Base-by-base conservation (phyloP, 164 flowering plant genomes). In the Stephania cephalantha region DNA sequence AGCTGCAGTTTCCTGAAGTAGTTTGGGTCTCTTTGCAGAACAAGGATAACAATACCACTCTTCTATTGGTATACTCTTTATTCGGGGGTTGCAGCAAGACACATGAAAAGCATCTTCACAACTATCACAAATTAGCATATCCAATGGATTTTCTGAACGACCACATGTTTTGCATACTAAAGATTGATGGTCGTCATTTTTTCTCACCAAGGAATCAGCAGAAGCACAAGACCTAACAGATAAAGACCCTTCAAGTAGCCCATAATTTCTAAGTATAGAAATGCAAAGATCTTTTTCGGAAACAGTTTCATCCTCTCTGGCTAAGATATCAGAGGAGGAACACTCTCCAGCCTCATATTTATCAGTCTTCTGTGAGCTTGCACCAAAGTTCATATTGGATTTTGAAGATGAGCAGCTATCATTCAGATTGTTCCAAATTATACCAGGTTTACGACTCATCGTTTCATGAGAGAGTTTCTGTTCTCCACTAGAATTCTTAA, bases 81-180 rank as follows among this genome's bases (percentile, higher is more conserved):
- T 52, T 18, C 81, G 84, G 2, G 90, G 90, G 45, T 79, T 85
- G 82, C 84, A 88, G 79, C 98, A 92, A 74, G 86, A 74, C 20
- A 88, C 29, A 82, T 94, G 98, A 83, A 83, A 92, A 68, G 92
- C 87, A 35, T 85, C 91, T 75, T 92, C 94, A 85, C 98, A 94
- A 64, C 80, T 76, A 85, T 94, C 97, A 82, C 97, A 94, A 35
- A 91, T 83, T 46, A 92, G 82, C 89, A 94, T 85, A 11, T 87
- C 87, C 53, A n/a, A 2, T 46, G 88, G 35, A 22, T 76, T 69
- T 52, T 79, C 94, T 73, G 83, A 20, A 46, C 7, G 77, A 15
- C 81, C 78, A 78, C 98, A 94, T 46, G 77, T 81, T 84, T 89
- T 88, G 86, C 98, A 95, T 73, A 78, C 8, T 68, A 72, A 76